A percentile compares a stretch with the other conserved stretches of the same genome.
Evolutionary conservation across 208 protist genomes (phyloP).

Genomic region (Acanthamoeba sp.): DNA sequence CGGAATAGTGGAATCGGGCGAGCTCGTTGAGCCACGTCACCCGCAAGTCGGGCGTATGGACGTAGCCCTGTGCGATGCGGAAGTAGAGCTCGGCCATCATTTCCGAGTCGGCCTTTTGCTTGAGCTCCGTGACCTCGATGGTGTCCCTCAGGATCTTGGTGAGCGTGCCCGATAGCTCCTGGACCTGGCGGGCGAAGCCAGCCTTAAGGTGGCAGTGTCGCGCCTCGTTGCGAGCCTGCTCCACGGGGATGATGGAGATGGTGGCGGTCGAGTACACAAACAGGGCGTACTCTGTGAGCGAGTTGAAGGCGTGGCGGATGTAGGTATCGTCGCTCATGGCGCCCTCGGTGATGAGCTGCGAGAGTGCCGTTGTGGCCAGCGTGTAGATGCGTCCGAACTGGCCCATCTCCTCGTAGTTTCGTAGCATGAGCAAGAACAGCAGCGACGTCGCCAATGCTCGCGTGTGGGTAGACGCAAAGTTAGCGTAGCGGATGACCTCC

Average conservation of each 20-base stretch:
- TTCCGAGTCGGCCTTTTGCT: slow-evolving; percentile 83
- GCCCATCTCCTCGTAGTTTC: slow-evolving; percentile 72
- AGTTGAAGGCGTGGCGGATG: slow-evolving; percentile 22
- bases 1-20: slow-evolving; percentile 72
- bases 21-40: slow-evolving; percentile 85
- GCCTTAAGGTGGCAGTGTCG: slow-evolving; percentile 54
- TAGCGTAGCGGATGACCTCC: slow-evolving; percentile 65
- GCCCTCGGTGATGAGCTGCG: slow-evolving; percentile 70
- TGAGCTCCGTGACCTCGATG: slow-evolving; percentile 74
- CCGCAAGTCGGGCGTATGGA: slow-evolving; percentile 84
- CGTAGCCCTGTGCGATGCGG: slow-evolving; percentile 86
- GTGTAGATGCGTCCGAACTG: slow-evolving; percentile 72
- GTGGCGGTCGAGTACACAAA: slow-evolving; percentile 54
- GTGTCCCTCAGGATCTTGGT: slow-evolving; percentile 82
- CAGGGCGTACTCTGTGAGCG: slow-evolving; percentile 69
- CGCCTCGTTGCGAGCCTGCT: slow-evolving; percentile 46
- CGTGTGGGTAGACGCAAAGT: slow-evolving; percentile 1
- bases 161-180: slow-evolving; percentile 63
- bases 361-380: slow-evolving; percentile 65
- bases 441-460: slow-evolving; percentile 31
- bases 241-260: slow-evolving; percentile 16
- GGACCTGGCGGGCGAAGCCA: slow-evolving; percentile 59
- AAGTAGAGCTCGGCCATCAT: slow-evolving; percentile 85
- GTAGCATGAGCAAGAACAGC: slow-evolving; percentile 67
- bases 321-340: slow-evolving; percentile 63